Evolutionary conservation across 1,284 basidiomycete species (phyloP), one percentile per base, ranked within the genome.

Genomic region (Pseudozyma hubeiensis): DNA sequence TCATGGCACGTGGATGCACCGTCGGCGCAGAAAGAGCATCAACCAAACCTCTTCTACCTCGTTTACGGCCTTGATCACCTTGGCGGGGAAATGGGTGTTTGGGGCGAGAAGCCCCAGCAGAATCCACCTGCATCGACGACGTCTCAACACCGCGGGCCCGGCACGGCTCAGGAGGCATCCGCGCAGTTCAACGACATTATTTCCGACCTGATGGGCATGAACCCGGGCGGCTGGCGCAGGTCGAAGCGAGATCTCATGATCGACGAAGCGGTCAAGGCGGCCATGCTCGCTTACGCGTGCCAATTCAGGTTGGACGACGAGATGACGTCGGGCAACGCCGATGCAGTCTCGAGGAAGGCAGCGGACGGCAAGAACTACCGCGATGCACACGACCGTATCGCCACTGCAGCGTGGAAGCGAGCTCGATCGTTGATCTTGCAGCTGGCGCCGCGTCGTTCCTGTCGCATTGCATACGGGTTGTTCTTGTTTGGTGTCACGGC

Each of bases 201-300:
- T 14, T 49, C 46, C 11, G 66, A 68, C 43, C 17, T 75, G 2
- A 33, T 62, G n/a, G 72, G 72, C 14, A 66, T 66, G 60, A 63
- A 56, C 14, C 64, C 67, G 1, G 72, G 66, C 31, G 72, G 72
- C 31, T 75, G 72, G 72, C 53, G 60, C 9, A 46, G 64, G 34
- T 75, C 72, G 5, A 64, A 70, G 47, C 47, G 72, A 11, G 73
- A 75, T 33, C 43, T 68, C 13, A 65, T 68, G 64, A 68, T 75
- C 24, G 73, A 75, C 46, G 73, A 75, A 43, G 73, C 73, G 11
- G 73, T 75, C 47, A 75, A 75, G 39, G 73, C 73, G 1, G 64
- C 64, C 10, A 75, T 75, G 73, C 53, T 75, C 14, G 73, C 73
- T 5, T 75, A 75, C n/a, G 73, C 73, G 2, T 75, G 73, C 37